phyloP scores from a whole-genome alignment of 148 eudicot genomes.

The Mesembryanthemum crystallinum region DNA sequence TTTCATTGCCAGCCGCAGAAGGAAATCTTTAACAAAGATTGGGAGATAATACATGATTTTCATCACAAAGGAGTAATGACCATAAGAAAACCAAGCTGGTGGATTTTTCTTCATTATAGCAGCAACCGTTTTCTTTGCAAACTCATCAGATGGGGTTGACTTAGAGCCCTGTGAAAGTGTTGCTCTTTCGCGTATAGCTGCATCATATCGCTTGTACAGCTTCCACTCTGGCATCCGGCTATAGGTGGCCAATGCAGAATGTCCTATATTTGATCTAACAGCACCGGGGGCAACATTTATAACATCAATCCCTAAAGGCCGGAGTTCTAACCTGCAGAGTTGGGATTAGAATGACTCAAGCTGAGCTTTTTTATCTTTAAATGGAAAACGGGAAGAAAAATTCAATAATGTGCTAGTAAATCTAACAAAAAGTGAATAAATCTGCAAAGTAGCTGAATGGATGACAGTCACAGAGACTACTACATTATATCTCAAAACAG shows the following conservation, averaged over 20 bases:
- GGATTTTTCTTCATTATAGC: slow-evolving; percentile 55
- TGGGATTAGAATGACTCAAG: background rate
- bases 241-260: slow-evolving; percentile 49
- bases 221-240: slow-evolving; percentile 76
- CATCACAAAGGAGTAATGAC: slow-evolving; percentile 51
- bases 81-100: slow-evolving; percentile 77
- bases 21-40: slow-evolving; percentile 53
- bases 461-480: background rate
- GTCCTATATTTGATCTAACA: slow-evolving; percentile 61
- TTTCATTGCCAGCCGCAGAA: slow-evolving; percentile 48
- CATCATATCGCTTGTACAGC: slow-evolving; percentile 61
- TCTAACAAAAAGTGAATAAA: background rate
- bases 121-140: slow-evolving; percentile 72
- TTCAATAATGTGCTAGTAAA: too few species aligned
- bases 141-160: slow-evolving; percentile 70
- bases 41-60: slow-evolving; percentile 64
- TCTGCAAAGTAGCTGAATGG: background rate
- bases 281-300: slow-evolving; percentile 79
- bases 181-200: slow-evolving; percentile 66
- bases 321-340: slow-evolving; percentile 67
- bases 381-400: background rate
- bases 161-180: slow-evolving; percentile 52
- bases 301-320: slow-evolving; percentile 73
- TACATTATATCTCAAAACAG: background rate
- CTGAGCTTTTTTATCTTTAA: background rate